Base-by-base conservation (phyloP, 768 basidiomycete genomes). In the Suillus cothurnatus region DNA sequence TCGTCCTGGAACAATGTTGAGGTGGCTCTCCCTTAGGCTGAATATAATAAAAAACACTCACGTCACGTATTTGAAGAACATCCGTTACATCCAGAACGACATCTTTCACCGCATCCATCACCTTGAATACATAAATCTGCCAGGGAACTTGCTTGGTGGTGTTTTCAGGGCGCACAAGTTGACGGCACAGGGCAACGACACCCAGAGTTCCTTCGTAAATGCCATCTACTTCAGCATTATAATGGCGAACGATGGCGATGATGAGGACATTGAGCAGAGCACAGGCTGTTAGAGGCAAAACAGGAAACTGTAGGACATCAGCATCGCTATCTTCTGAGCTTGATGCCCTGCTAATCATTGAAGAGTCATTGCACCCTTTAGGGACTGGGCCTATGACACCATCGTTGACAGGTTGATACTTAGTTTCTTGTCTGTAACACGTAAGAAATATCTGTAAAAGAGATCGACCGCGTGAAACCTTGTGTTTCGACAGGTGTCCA, bases 391-490 rank as follows among this genome's bases (percentile, higher is more conserved):
- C 17, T 12, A 17, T 4, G 19, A 23, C 23, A 36, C 15, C 12
- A 32, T 61, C 28, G 21, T 28, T 58, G 57, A 58, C 9, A 39
- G 4, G 5, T 14, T 47, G 19, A 32, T 28, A 6, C 31, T 45
- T 23, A 1, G 31, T 19, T 12, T 39, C 63, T 32, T 67, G 38
- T 26, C 67, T 58, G 67, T 76, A 1, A 85, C 73, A 31, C 81
- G 71, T 36, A 80, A 76, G 68, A 87, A 84, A 65, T 87, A 90
- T 23, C 87, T 81, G 28, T 81, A 74, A 67, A 90, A 87, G 66
- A 90, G 73, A 71, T 86, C 83, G 0, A 79, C 85, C 0, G 89
- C 89, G 63, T 90, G 88, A 68, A 89, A 90, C 4, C 87, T 81
- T 21, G 89, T 89, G 65, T 88, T 83, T 0, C 80, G 81, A 0